These are phyloP conservation scores for Penicillium verhagenii DNA, from an alignment of 495 filamentous ascomycete genomes.

Conservation along the genomic window DNA sequence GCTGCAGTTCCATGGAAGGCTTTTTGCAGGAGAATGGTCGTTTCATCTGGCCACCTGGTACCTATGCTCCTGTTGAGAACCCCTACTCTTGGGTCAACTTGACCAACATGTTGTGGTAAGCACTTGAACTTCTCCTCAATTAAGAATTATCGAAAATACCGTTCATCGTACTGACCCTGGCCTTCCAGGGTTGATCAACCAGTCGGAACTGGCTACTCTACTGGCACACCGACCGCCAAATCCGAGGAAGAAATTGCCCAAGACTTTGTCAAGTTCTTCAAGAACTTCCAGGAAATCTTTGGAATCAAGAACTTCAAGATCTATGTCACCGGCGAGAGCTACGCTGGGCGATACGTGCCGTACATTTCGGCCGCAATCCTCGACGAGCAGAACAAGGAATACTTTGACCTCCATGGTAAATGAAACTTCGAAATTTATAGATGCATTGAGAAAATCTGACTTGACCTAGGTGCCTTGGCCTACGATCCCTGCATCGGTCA, in stretches of 20 bases:
- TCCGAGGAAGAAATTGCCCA: slow-evolving; percentile 55
- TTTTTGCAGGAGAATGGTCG: slow-evolving; percentile 67
- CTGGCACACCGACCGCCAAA: slow-evolving; percentile 52
- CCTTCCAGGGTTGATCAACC: slow-evolving; percentile 57
- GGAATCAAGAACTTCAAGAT: slow-evolving; percentile 60
- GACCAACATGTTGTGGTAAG: slow-evolving; percentile 61
- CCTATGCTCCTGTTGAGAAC: slow-evolving; percentile 56
- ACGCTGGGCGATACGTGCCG: slow-evolving; percentile 55
- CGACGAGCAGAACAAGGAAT: slow-evolving; percentile 45
- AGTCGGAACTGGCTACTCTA: slow-evolving; percentile 57
- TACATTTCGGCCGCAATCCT: slow-evolving; percentile 55
- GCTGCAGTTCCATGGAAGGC: slow-evolving; percentile 65
- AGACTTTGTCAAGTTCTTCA: slow-evolving; percentile 63
- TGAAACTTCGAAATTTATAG: not conserved
- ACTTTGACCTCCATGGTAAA: slow-evolving; percentile 48
- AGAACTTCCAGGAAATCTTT: slow-evolving; percentile 61
- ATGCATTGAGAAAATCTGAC: slow-evolving; percentile 1
- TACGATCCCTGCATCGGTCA: slow-evolving; percentile 47
- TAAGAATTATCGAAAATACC: not conserved
- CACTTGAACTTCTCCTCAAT: not conserved
- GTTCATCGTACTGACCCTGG: too few relatives aligned
- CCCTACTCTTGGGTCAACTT: slow-evolving; percentile 66
- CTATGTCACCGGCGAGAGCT: slow-evolving; percentile 62
- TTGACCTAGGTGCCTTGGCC: slow-evolving; percentile 31
- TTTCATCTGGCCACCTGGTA: slow-evolving; percentile 62